phyloP scores from a whole-genome alignment of 495 filamentous ascomycete species.

The Xylaria nigripes region DNA sequence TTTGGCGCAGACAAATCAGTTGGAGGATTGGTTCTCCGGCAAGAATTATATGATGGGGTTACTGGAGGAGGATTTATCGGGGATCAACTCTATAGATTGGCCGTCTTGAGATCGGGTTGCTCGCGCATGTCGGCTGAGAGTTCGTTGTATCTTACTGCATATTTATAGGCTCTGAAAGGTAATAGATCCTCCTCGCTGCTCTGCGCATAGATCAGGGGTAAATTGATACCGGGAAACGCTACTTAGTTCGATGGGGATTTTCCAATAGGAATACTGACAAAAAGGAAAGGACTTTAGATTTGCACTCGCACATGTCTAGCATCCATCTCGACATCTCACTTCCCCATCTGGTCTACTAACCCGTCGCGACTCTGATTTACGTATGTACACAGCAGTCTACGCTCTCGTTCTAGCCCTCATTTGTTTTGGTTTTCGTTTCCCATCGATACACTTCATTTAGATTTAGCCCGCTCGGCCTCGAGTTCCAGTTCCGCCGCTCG shows the following conservation, averaged over 20 bases:
- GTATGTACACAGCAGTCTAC: conserved; percentile 8
- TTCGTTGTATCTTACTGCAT: not conserved
- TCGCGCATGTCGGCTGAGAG: not conserved
- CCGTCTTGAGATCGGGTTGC: conserved; percentile 26
- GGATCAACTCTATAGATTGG: conserved; percentile 39
- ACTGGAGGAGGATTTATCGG: conserved; percentile 51
- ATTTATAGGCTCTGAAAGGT: not conserved
- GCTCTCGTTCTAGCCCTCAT: conserved; percentile 16
- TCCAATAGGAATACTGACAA: not conserved
- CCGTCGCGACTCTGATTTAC: not conserved
- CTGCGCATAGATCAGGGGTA: not conserved
- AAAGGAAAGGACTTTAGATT: not conserved
- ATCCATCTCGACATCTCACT: not conserved
- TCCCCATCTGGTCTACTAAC: not conserved
- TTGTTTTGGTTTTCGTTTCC: not conserved
- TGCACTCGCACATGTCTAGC: not conserved
- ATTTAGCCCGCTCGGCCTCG: conserved; percentile 56
- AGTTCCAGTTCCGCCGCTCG: conserved; percentile 89
- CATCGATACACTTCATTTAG: not conserved
- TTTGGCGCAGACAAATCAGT: conserved; percentile 35
- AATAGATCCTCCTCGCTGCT: not conserved
- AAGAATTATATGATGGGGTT: conserved; percentile 58
- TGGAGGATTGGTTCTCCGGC: conserved; percentile 62
- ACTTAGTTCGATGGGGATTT: not conserved
- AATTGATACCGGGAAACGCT: conserved; percentile 1